Evolutionary conservation across 768 basidiomycete species (phyloP), one percentile per base, ranked within the genome.

Genomic region (Termitomyces sp.): DNA sequence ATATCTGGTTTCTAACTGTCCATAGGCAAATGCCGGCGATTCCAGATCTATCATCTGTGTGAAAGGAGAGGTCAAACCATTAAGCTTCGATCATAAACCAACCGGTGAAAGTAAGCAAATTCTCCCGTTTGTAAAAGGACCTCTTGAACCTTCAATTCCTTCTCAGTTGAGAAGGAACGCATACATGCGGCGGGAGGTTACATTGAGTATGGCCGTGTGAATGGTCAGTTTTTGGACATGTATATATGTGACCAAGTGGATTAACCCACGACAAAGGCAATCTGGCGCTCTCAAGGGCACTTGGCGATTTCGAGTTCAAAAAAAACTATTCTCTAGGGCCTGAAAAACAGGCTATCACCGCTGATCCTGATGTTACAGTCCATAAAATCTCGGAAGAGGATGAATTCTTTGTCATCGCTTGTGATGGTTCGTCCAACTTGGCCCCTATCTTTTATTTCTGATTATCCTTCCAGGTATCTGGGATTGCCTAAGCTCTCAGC

Each of bases 221-320:
- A 98, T 69, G 97, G 95, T 94, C 50, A 55, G 75, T 69, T 54
- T 60, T 49, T 41, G 26, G 44, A 26, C 28, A 36, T 31, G 16
- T 61, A n/a, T 28, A 60, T 42, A 39, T n/a, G 13, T 57, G 4
- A 49, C 37, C 2, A 42, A 10, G 13, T 37, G 20, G 48, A 58
- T 31, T 52, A 55, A 59, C 56, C 49, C 29, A 18, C 29, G 46
- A 33, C 16, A 15, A 65, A 97, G 95, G 96, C 61, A 98, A 98
- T 69, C 85, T 99, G 56, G 96, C 97, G 0, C 75, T 98, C 39
- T 95, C 95, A 16, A 82, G 97, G 65, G 97, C 97, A 4, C 75
- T 99, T 28, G 97, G 97, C 55, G 97, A 99, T 71, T 98, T 99
- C 70, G 94, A 97, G 62, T 99, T 97, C 81, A 99, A 99, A 80